Conservation (phyloP, 2,329 filamentous ascomycete species). For the Curvularia sp. region DNA sequence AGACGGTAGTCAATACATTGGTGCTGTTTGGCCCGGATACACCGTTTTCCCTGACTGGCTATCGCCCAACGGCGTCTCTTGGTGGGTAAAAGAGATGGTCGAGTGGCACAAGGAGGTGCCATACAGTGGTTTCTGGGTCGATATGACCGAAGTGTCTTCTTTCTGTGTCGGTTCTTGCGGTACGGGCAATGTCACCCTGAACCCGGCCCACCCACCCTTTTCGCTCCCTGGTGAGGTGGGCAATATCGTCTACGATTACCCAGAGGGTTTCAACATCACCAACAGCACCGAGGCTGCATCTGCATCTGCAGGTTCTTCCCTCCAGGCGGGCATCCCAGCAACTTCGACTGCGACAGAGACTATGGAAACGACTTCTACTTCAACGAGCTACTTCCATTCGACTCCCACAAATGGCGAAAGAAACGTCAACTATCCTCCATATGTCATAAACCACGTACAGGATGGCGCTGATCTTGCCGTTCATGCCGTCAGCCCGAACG, state of each 20-base stretch:
- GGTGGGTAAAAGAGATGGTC: conserved; percentile 64
- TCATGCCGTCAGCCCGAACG: conserved; percentile 77
- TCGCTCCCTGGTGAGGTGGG: conserved; percentile 69
- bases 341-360: conserved; percentile 17
- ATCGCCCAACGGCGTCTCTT: conserved; percentile 64
- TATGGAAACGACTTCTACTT: conserved; percentile 32
- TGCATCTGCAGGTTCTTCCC: conserved; percentile 62
- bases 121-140: conserved; percentile 65
- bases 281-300: conserved; percentile 72
- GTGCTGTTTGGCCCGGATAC: conserved; percentile 65
- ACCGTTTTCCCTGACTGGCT: conserved; percentile 69
- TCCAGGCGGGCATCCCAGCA: conserved; percentile 56
- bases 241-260: conserved; percentile 66
- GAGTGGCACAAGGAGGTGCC: conserved; percentile 61
- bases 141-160: conserved; percentile 68
- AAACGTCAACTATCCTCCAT: conserved; percentile 76
- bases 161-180: conserved; percentile 78
- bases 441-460: conserved; percentile 75
- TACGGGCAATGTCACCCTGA: conserved; percentile 67
- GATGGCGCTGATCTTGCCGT: conserved; percentile 69
- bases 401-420: conserved; percentile 69
- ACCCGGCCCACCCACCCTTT: conserved; percentile 73
- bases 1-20: conserved; percentile 63
- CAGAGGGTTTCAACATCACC: conserved; percentile 73
- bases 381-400: conserved; percentile 61